These are phyloP conservation scores for Cyberlindnera petersonii DNA, from an alignment of 805 yeast species.

Conservation along the genomic window DNA sequence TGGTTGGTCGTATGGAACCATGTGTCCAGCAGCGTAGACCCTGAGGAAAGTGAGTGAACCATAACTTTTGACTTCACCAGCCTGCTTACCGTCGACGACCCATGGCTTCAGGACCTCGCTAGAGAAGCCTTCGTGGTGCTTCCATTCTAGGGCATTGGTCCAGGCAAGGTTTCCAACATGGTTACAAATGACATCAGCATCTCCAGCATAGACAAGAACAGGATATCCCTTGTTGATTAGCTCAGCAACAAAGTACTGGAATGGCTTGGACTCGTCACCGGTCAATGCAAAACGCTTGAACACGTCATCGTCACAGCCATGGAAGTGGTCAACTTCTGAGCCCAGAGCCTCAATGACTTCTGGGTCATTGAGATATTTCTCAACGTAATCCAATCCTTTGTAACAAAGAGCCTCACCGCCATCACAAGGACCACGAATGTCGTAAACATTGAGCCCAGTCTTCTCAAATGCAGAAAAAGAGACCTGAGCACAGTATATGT, in stretches of 20 bases:
- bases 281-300: constrained; percentile 63
- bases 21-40: constrained; percentile 81
- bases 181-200: constrained; percentile 87
- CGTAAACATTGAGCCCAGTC: constrained; percentile 86
- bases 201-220: constrained; percentile 89
- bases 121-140: constrained; percentile 46
- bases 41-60: constrained; percentile 73
- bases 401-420: constrained; percentile 69
- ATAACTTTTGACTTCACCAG: constrained; percentile 74
- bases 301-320: constrained; percentile 66
- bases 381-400: constrained; percentile 64
- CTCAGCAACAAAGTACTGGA: constrained; percentile 68
- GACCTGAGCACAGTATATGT: constrained; percentile 68
- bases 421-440: constrained; percentile 77
- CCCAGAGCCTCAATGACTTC: constrained; percentile 76
- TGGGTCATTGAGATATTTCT: constrained; percentile 65
- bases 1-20: constrained; percentile 91
- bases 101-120: constrained; percentile 40
- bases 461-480: constrained; percentile 64
- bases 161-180: constrained; percentile 90
- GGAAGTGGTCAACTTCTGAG: constrained; percentile 71
- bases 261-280: constrained; percentile 86
- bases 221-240: constrained; percentile 69
- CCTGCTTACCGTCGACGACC: constrained; percentile 37
- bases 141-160: constrained; percentile 68